Percentiles rank a stretch among this genome's conserved stretches.
phyloP scores from a whole-genome alignment of 2,329 filamentous ascomycete genomes.

The Epichloe scottii region DNA sequence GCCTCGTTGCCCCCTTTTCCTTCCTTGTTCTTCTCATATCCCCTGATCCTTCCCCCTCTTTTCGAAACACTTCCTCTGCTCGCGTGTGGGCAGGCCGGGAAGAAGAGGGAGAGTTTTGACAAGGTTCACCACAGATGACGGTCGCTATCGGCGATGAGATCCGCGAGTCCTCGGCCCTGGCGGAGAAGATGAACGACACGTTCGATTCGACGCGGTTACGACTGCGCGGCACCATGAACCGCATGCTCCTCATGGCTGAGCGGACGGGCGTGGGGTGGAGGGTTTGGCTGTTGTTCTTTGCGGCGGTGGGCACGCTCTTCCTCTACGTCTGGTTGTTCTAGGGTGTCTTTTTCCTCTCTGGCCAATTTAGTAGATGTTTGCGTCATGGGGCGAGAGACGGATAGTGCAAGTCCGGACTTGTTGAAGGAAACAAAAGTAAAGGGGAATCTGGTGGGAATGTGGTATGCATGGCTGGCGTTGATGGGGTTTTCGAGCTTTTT shows the following conservation, averaged over 20 bases:
- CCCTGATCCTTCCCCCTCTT: too few species aligned
- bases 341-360: neutral
- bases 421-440: too few species aligned
- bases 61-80: too few species aligned
- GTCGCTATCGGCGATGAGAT: slow-evolving; percentile 92
- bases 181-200: slow-evolving; percentile 89
- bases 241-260: slow-evolving; percentile 94
- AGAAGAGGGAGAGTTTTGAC: too few species aligned
- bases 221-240: slow-evolving; percentile 85
- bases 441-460: too few species aligned
- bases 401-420: too few species aligned
- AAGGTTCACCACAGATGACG: slow-evolving; percentile 51
- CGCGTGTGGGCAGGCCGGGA: too few species aligned
- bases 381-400: too few species aligned
- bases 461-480: too few species aligned
- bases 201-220: slow-evolving; percentile 78
- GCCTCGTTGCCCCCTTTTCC: slow-evolving; percentile 19
- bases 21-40: neutral
- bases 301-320: slow-evolving; percentile 70
- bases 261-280: slow-evolving; percentile 91
- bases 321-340: slow-evolving; percentile 87
- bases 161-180: slow-evolving; percentile 72
- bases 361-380: too few species aligned
- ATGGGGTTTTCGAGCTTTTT: too few species aligned
- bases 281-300: slow-evolving; percentile 84